phyloP scores from a whole-genome alignment of 2,329 filamentous ascomycete species.

The Xylariaceae sp. region DNA sequence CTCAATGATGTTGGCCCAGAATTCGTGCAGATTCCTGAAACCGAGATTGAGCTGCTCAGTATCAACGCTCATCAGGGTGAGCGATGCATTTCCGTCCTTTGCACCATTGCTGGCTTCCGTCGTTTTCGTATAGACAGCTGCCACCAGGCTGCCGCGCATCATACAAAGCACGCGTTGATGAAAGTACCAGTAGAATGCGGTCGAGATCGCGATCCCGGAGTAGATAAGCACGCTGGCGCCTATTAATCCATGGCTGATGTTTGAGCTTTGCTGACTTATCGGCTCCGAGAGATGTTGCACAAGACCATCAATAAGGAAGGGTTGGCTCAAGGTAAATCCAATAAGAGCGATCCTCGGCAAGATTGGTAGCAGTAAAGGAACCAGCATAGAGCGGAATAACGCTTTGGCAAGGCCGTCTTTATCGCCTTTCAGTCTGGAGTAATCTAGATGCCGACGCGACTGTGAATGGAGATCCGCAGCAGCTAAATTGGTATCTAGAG shows the following conservation, averaged over 20 bases:
- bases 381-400: too few relatives aligned
- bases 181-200: slow-evolving; percentile 39
- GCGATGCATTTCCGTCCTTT: slow-evolving; percentile 37
- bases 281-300: slow-evolving; percentile 30
- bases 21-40: slow-evolving; percentile 36
- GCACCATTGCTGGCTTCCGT: slow-evolving; percentile 18
- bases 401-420: too few relatives aligned
- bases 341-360: slow-evolving; percentile 26
- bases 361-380: slow-evolving; percentile 25
- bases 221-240: slow-evolving; percentile 41
- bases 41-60: slow-evolving; percentile 41
- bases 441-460: too few relatives aligned
- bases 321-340: slow-evolving; percentile 35
- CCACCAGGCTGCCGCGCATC: slow-evolving; percentile 29
- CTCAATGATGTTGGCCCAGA: slow-evolving; percentile 41
- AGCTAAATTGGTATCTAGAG: slow-evolving; percentile 25
- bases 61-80: slow-evolving; percentile 46
- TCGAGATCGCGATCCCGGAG: slow-evolving; percentile 38
- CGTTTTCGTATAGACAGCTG: slow-evolving; percentile 34
- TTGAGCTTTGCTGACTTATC: slow-evolving; percentile 17
- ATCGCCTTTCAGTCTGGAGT: too few relatives aligned
- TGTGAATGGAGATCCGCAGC: slow-evolving; percentile 14
- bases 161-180: slow-evolving; percentile 31
- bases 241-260: slow-evolving; percentile 40
- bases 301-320: slow-evolving; percentile 32